Evolutionary conservation across 345 rosid species (phyloP).

Genomic region (Lenwebbia sp.): DNA sequence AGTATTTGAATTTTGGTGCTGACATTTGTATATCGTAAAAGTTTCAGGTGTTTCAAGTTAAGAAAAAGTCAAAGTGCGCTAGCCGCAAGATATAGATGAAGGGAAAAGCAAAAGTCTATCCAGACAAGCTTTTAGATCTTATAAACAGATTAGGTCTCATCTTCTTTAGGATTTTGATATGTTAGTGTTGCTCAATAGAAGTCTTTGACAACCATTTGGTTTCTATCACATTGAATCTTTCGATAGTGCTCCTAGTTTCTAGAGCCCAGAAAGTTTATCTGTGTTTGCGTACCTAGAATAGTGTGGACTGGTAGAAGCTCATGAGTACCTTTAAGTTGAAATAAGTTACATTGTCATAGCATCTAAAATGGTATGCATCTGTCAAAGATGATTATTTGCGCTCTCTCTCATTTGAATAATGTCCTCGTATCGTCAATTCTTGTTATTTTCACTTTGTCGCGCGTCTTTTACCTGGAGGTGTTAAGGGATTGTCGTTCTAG

Average conservation of each 20-base stretch:
- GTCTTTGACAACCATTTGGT: neutral
- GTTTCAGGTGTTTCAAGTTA: neutral
- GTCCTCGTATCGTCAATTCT: neutral
- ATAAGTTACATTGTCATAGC: neutral
- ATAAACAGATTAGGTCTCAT: neutral
- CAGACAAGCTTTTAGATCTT: neutral
- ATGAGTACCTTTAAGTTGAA: neutral
- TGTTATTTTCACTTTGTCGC: neutral
- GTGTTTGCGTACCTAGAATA: neutral
- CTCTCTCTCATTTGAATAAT: neutral
- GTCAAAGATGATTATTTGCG: neutral
- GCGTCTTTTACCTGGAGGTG: neutral
- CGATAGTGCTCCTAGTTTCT: neutral
- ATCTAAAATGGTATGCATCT: neutral
- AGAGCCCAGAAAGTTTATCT: neutral
- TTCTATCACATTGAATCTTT: neutral
- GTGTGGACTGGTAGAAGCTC: neutral
- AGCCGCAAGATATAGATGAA: neutral
- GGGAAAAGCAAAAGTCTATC: neutral
- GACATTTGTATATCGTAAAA: neutral
- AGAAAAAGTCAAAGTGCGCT: neutral
- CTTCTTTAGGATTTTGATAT: neutral
- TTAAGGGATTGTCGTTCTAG: neutral
- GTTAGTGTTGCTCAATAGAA: neutral
- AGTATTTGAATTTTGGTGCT: neutral